A percentile compares a stretch with the other conserved stretches of the same genome.
phyloP scores from a whole-genome alignment of 73 alveolate species.

The Chromera velia region DNA sequence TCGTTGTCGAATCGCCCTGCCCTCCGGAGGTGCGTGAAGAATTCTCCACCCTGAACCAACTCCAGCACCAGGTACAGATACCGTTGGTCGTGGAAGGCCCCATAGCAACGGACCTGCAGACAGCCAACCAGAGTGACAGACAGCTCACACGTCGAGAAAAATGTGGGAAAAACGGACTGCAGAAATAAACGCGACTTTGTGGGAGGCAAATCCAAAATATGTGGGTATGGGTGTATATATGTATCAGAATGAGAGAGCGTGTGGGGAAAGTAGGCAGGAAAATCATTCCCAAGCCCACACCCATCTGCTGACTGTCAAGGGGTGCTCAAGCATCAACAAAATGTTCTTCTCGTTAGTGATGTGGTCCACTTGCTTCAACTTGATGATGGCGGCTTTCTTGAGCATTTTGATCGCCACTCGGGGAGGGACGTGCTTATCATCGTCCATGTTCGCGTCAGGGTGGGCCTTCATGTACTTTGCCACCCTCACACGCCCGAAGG shows the following conservation, averaged over 20 bases:
- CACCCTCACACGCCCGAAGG: conserved; percentile 81
- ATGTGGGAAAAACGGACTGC: too few species aligned
- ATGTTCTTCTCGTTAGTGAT: conserved; percentile 86
- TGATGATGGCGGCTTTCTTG: conserved; percentile 82
- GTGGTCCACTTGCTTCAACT: conserved; percentile 88
- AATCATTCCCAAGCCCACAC: too few species aligned
- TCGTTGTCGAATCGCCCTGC: conserved; percentile 44
- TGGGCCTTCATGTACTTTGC: conserved; percentile 60
- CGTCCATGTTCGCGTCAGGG: neutral
- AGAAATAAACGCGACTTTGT: too few species aligned
- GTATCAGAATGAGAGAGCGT: neutral
- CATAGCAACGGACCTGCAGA: conserved; percentile 14
- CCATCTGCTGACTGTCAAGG: conserved; percentile 77
- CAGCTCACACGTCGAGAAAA: too few species aligned
- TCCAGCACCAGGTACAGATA: conserved; percentile 81
- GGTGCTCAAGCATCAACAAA: conserved; percentile 82
- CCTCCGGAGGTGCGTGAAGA: conserved; percentile 42
- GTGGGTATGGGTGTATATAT: neutral
- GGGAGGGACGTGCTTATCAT: neutral
- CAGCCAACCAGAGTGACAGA: neutral
- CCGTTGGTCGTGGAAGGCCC: conserved; percentile 74
- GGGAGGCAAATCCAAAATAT: neutral
- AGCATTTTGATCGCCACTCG: conserved; percentile 77
- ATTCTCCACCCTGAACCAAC: conserved; percentile 51
- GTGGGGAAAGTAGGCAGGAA: too few species aligned